phyloP scores from a whole-genome alignment of 129 eudicot species.

The Lactuca sativa region DNA sequence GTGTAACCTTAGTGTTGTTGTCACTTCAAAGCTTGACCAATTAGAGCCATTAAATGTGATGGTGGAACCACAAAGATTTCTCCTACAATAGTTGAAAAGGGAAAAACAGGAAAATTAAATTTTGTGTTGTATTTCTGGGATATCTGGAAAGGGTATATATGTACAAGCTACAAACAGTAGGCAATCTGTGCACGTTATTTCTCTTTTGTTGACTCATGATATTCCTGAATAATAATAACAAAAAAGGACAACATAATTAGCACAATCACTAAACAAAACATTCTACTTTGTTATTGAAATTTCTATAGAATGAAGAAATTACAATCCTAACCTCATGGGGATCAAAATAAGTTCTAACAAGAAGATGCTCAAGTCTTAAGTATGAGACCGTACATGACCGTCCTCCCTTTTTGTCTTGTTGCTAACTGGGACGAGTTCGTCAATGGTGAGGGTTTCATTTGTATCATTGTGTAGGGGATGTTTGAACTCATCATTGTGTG shows the following conservation, averaged over 20 bases:
- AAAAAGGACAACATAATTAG: conserved; percentile 8
- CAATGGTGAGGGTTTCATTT: too few relatives aligned
- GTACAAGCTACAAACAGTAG: conserved; percentile 53
- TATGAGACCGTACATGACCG: conserved; percentile 20
- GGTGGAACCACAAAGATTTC: conserved; percentile 99
- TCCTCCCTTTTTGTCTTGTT: too few relatives aligned
- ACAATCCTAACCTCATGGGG: conserved; percentile 75
- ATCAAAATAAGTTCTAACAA: conserved; percentile 95
- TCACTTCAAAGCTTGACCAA: conserved; percentile 96
- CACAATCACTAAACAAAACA: not conserved
- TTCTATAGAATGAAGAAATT: conserved; percentile 8
- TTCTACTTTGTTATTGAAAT: not conserved
- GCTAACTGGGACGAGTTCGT: too few relatives aligned
- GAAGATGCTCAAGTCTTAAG: conserved; percentile 89
- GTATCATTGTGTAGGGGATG: too few relatives aligned
- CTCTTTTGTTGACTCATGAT: conserved; percentile 95
- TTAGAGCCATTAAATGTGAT: conserved; percentile 89
- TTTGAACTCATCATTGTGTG: too few relatives aligned
- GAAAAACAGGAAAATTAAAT: not conserved
- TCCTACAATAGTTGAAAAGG: conserved; percentile 69
- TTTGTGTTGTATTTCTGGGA: too few relatives aligned
- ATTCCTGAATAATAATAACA: conserved; percentile 46
- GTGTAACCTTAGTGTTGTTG: conserved; percentile 94
- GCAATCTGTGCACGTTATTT: conserved; percentile 87
- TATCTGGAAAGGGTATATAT: conserved; percentile 3